These are phyloP conservation scores for Trametes pubescens DNA, from an alignment of 1,284 basidiomycete species.

Conservation along the genomic window DNA sequence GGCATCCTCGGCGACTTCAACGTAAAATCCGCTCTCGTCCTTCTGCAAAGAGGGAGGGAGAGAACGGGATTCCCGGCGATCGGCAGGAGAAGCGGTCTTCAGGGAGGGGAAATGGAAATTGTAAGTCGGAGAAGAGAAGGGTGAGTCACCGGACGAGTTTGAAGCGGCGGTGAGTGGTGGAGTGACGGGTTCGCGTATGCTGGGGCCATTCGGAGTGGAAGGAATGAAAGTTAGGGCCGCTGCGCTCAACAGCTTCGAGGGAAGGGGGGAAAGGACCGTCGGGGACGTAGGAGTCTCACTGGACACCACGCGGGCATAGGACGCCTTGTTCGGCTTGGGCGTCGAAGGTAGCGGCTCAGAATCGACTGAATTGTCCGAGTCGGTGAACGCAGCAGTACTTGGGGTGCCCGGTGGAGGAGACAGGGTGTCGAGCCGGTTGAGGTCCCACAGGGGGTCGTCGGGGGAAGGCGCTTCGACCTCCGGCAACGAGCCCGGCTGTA, in stretches of 20 bases:
- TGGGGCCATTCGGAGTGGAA: constrained; percentile 23
- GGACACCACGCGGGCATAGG: constrained; percentile 40
- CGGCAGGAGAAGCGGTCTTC: constrained; percentile 31
- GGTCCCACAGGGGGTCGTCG: constrained; percentile 35
- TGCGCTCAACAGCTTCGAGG: constrained; percentile 43
- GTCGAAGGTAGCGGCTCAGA: constrained; percentile 41
- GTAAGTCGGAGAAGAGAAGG: constrained; percentile 40
- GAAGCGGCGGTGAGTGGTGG: constrained; percentile 35
- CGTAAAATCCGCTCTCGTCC: constrained; percentile 47
- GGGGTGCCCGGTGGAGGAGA: constrained; percentile 24
- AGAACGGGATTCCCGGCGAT: constrained; percentile 38
- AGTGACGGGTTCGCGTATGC: constrained; percentile 25
- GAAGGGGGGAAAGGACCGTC: constrained; percentile 38
- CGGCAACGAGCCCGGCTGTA: constrained; percentile 30
- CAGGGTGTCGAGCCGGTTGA: constrained; percentile 31
- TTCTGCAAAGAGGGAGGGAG: constrained; percentile 41
- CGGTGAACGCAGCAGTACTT: constrained; percentile 35
- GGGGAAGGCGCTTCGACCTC: constrained; percentile 28
- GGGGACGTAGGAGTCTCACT: constrained; percentile 26
- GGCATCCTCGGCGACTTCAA: constrained; percentile 27
- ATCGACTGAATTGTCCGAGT: constrained; percentile 41
- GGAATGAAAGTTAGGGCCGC: constrained; percentile 44
- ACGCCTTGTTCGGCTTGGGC: constrained; percentile 38
- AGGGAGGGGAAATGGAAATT: constrained; percentile 45
- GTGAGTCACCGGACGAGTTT: constrained; percentile 33